Percentiles rank a stretch among this genome's conserved stretches.
Conservation (phyloP, 768 basidiomycete genomes). For the Tricholoma matsutake region DNA sequence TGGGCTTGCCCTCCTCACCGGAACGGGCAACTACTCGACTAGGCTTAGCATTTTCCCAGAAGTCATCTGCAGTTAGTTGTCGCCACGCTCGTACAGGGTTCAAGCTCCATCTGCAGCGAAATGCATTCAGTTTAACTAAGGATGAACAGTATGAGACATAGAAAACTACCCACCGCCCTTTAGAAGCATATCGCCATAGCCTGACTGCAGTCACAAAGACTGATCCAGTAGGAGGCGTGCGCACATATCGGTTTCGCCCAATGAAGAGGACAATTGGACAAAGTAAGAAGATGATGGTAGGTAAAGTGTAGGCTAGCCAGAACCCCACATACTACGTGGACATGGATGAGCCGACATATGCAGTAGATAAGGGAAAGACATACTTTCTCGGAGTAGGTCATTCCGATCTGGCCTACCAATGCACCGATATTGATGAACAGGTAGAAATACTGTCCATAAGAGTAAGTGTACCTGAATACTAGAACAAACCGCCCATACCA, state of each 20-base stretch:
- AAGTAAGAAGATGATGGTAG: constrained; percentile 56
- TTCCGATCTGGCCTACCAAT: constrained; percentile 61
- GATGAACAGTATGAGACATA: background rate
- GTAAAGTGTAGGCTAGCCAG: constrained; percentile 66
- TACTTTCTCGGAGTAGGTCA: constrained; percentile 68
- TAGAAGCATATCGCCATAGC: constrained; percentile 43
- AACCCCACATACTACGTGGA: constrained; percentile 55
- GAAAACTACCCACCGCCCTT: constrained; percentile 39
- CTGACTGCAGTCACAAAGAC: constrained; percentile 50
- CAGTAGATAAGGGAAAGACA: background rate
- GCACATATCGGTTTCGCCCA: constrained; percentile 53
- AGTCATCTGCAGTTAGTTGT: constrained; percentile 54
- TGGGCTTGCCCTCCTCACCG: constrained; percentile 37
- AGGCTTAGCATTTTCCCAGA: constrained; percentile 75
- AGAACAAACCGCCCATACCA: constrained; percentile 41
- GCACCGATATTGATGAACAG: constrained; percentile 75
- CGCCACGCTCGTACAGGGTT: constrained; percentile 48
- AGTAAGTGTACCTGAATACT: background rate
- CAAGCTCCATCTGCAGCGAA: constrained; percentile 23
- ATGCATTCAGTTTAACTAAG: background rate
- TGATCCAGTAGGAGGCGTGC: constrained; percentile 63
- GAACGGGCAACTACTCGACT: constrained; percentile 38
- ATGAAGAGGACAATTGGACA: constrained; percentile 57
- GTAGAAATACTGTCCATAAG: constrained; percentile 53
- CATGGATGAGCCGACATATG: background rate